These are phyloP conservation scores for Termitomyces sp. DNA, from an alignment of 768 basidiomycete genomes.

Conservation along the genomic window DNA sequence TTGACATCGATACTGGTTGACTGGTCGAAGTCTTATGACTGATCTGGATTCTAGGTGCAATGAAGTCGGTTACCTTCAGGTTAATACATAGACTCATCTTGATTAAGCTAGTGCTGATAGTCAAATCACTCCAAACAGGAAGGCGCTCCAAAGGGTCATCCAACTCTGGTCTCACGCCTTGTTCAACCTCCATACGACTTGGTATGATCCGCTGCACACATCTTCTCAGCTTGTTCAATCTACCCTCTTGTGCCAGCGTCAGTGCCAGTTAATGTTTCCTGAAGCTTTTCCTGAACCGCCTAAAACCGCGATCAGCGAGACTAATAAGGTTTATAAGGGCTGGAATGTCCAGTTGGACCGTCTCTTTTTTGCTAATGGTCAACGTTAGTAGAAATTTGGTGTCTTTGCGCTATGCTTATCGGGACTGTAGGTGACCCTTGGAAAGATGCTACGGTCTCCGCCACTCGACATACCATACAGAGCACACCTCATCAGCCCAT, in stretches of 20 bases:
- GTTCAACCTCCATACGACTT: slow-evolving; percentile 52
- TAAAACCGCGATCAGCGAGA: slow-evolving; percentile 32
- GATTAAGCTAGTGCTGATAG: background rate
- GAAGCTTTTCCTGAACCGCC: slow-evolving; percentile 46
- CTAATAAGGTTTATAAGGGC: slow-evolving; percentile 49
- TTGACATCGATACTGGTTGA: background rate
- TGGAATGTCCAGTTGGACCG: slow-evolving; percentile 56
- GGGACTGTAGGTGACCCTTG: slow-evolving; percentile 58
- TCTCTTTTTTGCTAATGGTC: slow-evolving; percentile 67
- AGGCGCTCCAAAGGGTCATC: slow-evolving; percentile 30
- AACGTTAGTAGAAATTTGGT: slow-evolving; percentile 36
- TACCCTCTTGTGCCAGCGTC: slow-evolving; percentile 37
- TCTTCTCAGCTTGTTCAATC: background rate
- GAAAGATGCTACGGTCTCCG: slow-evolving; percentile 64
- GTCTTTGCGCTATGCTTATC: background rate
- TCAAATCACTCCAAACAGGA: slow-evolving; percentile 23
- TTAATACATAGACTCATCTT: slow-evolving; percentile 7
- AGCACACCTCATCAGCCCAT: slow-evolving; percentile 55
- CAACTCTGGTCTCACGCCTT: slow-evolving; percentile 49
- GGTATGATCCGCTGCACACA: slow-evolving; percentile 22
- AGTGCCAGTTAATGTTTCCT: slow-evolving; percentile 66
- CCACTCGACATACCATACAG: slow-evolving; percentile 35
- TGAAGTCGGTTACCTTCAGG: slow-evolving; percentile 59
- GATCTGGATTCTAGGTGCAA: slow-evolving; percentile 45
- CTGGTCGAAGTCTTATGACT: background rate